Conservation (phyloP, 371 early-diverging fungal genomes). For the Phascolomyces articulosus region DNA sequence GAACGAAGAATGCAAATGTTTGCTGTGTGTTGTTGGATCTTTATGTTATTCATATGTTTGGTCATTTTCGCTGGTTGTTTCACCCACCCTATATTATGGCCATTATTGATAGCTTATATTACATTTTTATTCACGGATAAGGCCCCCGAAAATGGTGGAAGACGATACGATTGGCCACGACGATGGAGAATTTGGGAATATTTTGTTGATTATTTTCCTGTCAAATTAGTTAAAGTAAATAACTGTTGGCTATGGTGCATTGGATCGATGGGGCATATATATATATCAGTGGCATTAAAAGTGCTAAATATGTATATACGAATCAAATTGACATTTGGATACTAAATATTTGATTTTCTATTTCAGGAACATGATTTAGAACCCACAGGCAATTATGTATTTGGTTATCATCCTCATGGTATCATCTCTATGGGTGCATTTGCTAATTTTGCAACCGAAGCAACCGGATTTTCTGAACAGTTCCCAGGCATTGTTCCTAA, state of each 20-base stretch:
- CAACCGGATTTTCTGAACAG: conserved; percentile 62
- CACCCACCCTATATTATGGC: conserved; percentile 50
- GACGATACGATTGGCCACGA: conserved; percentile 64
- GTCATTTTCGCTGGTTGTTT: conserved; percentile 46
- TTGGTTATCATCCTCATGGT: conserved; percentile 86
- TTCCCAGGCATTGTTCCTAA: conserved; percentile 72
- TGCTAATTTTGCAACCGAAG: conserved; percentile 81
- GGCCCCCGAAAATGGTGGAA: conserved; percentile 70
- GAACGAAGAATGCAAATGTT: conserved; percentile 75
- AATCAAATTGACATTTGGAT: no score
- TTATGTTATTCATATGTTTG: conserved; percentile 59
- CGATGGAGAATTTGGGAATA: conserved; percentile 60
- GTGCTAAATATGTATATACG: no score
- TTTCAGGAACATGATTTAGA: conserved; percentile 78
- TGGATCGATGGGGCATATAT: no score
- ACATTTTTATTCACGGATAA: conserved; percentile 57
- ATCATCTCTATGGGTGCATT: conserved; percentile 86
- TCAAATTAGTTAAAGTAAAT: conserved; percentile 66
- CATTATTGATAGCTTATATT: conserved; percentile 64
- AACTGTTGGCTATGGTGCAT: background rate
- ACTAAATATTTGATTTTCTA: no score
- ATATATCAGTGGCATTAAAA: no score
- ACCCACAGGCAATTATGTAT: conserved; percentile 74
- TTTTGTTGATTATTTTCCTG: conserved; percentile 80
- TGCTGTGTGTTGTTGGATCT: conserved; percentile 64